Evolutionary conservation across 371 early-diverging fungal species (phyloP), one percentile per base, ranked within the genome.

Genomic region (Mucor ambiguus): DNA sequence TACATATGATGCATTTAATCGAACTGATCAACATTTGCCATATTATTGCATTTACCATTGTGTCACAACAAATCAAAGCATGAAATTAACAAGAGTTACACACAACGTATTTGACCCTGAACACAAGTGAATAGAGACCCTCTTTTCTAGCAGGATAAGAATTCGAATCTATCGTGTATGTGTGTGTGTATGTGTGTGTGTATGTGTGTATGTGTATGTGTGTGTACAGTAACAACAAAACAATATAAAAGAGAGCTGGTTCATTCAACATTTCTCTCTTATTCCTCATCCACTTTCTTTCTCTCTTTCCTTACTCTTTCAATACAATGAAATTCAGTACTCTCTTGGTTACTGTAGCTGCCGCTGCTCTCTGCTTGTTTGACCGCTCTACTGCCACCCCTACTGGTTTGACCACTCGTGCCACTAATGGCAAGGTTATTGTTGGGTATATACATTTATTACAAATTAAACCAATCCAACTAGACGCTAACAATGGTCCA

Each of bases 391-490:
- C 64, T 6, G 69, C 69, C 22, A 58, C 60, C 6, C 72, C 72
- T 38, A 33, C 61, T 24, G 32, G 62, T 24, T 54, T 72, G 29
- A 30, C 43, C 3, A 46, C 61, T 43, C 68, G 72, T 29, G 68
- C 60, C 18, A n/a, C 61, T 28, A 43, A 64, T 18, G 48, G 35
- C 33, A 72, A 72, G 32, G 72, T 72, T 20, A 57, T 72, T 61
- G 65, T 72, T 20, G 72, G 71, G 71, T 71, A 67, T 71, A 67
- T 56, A 12, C 12, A 5, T 30, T 32, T 12, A 28, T 38, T 55
- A 14, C 49, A 20, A 37, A 59, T n/a, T 12, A 16, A 38, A 54
- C 12, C 16, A 30, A 32, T 41, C 54, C 49, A 43, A 24, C 4
- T 38, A 22, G 30, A 16, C 14, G 9, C 24, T 30, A 32, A 62